A percentile compares a stretch with the other conserved stretches of the same genome.
phyloP scores from a whole-genome alignment of 108 stramenopile genomes.

The Cylindrotheca closterium region DNA sequence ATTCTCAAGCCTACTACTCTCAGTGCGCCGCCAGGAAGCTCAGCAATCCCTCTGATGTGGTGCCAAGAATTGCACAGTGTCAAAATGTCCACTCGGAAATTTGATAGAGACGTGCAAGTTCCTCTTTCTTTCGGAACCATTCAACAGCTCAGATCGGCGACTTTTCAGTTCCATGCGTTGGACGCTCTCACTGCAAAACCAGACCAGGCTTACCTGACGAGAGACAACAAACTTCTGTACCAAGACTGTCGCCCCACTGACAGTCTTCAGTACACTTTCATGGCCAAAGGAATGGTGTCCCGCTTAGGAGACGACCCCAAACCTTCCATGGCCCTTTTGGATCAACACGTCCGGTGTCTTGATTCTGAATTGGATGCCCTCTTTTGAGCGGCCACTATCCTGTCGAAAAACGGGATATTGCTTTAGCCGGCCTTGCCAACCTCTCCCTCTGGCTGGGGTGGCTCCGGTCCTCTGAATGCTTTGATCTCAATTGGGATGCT shows the following conservation, averaged over 20 bases:
- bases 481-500: not conserved
- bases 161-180: not conserved
- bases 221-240: not conserved
- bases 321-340: not conserved
- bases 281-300: not conserved
- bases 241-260: slow-evolving; percentile 9
- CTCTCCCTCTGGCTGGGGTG: not conserved
- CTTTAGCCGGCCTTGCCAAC: slow-evolving; percentile 1
- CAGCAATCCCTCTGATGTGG: slow-evolving; percentile 4
- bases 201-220: not conserved
- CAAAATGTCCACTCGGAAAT: not conserved
- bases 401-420: not conserved
- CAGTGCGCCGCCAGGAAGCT: not conserved
- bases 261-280: not conserved
- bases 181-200: not conserved
- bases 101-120: not conserved
- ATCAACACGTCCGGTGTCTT: not conserved
- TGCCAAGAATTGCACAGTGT: no score
- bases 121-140: not conserved
- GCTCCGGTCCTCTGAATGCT: not conserved
- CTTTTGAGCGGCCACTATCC: not conserved
- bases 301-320: not conserved
- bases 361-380: not conserved
- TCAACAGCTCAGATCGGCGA: not conserved
- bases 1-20: not conserved